A percentile compares a stretch with the other conserved stretches of the same genome.
phyloP scores from a whole-genome alignment of 306 rosid species.

The Alnus glutinosa region DNA sequence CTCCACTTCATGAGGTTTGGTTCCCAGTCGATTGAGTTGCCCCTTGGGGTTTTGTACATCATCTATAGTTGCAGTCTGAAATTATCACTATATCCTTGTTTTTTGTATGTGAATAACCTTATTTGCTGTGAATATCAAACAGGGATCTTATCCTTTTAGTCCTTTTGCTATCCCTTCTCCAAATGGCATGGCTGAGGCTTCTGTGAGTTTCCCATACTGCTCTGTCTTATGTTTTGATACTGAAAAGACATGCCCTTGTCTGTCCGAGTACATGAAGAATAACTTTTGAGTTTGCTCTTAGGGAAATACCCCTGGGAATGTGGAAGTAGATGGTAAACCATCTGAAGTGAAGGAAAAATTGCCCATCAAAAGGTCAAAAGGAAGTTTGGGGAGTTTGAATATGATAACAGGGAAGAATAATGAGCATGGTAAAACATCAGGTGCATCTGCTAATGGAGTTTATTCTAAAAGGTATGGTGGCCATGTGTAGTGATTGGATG shows the following conservation, averaged over 20 bases:
- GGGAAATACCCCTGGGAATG: constrained; percentile 84
- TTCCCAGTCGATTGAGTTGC: too few relatives aligned
- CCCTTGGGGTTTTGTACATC: constrained; percentile 12
- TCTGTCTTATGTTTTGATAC: constrained; percentile 9
- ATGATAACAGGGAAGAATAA: constrained; percentile 94
- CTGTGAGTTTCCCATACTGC: constrained; percentile 60
- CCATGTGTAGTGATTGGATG: constrained; percentile 23
- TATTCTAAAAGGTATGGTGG: constrained; percentile 80
- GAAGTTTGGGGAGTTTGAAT: constrained; percentile 97
- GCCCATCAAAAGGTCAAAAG: constrained; percentile 95
- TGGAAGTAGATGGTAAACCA: constrained; percentile 83
- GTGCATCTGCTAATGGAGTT: constrained; percentile 77
- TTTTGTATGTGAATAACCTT: constrained; percentile 19
- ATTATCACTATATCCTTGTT: constrained; percentile 28
- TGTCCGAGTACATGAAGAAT: constrained; percentile 25
- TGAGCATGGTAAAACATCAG: constrained; percentile 70
- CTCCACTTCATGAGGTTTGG: too few relatives aligned
- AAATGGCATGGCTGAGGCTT: constrained; percentile 85
- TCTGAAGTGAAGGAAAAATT: constrained; percentile 86
- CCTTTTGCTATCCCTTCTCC: constrained; percentile 94
- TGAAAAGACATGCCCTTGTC: constrained; percentile 23
- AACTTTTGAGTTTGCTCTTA: constrained; percentile 43
- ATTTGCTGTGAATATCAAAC: constrained; percentile 27
- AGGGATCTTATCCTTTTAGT: constrained; percentile 98
- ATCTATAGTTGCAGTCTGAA: constrained; percentile 28